A percentile compares a stretch with the other conserved stretches of the same genome.
phyloP scores from a whole-genome alignment of 1,284 basidiomycete genomes.

The Apiotrichum gracile region DNA sequence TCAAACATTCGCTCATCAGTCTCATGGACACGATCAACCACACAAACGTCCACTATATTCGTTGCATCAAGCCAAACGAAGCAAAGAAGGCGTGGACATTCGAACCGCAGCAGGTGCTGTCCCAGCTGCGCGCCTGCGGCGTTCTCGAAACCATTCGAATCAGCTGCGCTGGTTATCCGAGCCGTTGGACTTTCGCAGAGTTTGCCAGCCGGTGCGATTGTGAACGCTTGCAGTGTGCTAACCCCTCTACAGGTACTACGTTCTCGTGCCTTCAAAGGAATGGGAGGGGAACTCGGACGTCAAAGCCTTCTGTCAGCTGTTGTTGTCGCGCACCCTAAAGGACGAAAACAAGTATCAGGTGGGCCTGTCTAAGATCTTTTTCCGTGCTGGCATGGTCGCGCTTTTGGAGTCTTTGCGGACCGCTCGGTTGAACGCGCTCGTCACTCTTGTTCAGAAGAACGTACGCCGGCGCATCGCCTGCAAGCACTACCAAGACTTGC shows the following conservation, averaged over 20 bases:
- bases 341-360: slow-evolving; percentile 96
- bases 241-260: slow-evolving; percentile 74
- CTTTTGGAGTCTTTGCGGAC: slow-evolving; percentile 86
- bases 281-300: slow-evolving; percentile 73
- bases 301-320: slow-evolving; percentile 72
- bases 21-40: slow-evolving; percentile 97
- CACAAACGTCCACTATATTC: slow-evolving; percentile 98
- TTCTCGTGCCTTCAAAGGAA: slow-evolving; percentile 79
- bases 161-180: slow-evolving; percentile 97
- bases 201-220: slow-evolving; percentile 87
- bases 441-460: slow-evolving; percentile 96
- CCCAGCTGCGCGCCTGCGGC: slow-evolving; percentile 95
- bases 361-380: slow-evolving; percentile 97
- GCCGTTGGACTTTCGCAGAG: slow-evolving; percentile 98
- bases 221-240: background rate
- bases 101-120: slow-evolving; percentile 88
- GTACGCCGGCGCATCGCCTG: slow-evolving; percentile 78
- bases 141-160: slow-evolving; percentile 98
- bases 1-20: slow-evolving; percentile 88
- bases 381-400: slow-evolving; percentile 98
- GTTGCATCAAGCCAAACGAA: slow-evolving; percentile 99
- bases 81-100: slow-evolving; percentile 95
- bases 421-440: slow-evolving; percentile 78
- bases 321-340: slow-evolving; percentile 78
- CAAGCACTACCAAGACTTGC: slow-evolving; percentile 70